Evolutionary conservation across 257 asterid genomes (phyloP).

Genomic region (Plantago ovata): DNA sequence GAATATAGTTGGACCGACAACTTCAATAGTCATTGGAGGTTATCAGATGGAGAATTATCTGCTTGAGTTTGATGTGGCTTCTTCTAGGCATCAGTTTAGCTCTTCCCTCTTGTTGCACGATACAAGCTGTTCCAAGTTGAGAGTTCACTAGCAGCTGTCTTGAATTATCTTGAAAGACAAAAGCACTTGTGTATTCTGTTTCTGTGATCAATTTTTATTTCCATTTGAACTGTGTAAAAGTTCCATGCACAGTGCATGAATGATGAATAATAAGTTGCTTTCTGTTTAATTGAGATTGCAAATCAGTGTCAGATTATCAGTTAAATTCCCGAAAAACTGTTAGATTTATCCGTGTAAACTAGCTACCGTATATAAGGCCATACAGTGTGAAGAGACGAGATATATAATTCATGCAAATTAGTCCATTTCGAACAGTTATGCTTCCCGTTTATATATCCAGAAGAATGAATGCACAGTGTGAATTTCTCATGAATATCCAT

Average conservation of each 20-base stretch:
- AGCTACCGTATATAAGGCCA: too few species aligned
- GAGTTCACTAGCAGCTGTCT: conserved; percentile 23
- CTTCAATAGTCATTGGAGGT: conserved; percentile 44
- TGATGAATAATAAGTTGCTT: too few species aligned
- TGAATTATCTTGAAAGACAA: not conserved
- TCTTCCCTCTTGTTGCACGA: conserved; percentile 28
- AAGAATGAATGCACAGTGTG: too few species aligned
- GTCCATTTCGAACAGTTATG: too few species aligned
- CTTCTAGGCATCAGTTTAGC: conserved; percentile 38
- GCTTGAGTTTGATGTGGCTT: conserved; percentile 45
- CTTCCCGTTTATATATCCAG: too few species aligned
- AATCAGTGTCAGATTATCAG: not conserved
- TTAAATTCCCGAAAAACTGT: not conserved
- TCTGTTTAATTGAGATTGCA: too few species aligned
- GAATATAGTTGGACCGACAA: conserved; percentile 25
- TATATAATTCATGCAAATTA: too few species aligned
- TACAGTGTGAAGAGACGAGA: too few species aligned
- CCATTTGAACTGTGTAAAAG: too few species aligned
- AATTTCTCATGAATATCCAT: too few species aligned
- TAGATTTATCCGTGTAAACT: too few species aligned
- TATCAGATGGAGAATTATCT: conserved; percentile 49
- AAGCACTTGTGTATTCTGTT: not conserved
- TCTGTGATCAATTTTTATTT: not conserved
- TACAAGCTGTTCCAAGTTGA: conserved; percentile 39
- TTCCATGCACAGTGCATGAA: too few species aligned